Percentiles rank a stretch among this genome's conserved stretches.
These are phyloP conservation scores for Ophiostoma pallidulum DNA, from an alignment of 2,329 filamentous ascomycete species.

Conservation along the genomic window DNA sequence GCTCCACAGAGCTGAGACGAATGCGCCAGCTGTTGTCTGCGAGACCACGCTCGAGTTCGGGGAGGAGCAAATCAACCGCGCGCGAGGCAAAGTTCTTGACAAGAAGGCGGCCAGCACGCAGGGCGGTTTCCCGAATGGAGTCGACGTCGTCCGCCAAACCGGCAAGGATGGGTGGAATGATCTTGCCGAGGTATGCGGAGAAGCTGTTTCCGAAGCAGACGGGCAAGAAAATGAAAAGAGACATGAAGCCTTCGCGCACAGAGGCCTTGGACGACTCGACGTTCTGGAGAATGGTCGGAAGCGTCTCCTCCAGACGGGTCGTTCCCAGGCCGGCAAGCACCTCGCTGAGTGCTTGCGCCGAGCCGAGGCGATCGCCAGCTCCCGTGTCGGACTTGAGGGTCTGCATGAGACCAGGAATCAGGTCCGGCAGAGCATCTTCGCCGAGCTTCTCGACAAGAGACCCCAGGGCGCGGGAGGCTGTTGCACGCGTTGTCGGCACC, in stretches of 20 bases:
- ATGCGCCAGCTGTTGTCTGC: constrained; percentile 98
- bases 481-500: constrained; percentile 90
- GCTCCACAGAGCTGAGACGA: constrained; percentile 92
- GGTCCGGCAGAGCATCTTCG: constrained; percentile 90
- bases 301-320: constrained; percentile 81
- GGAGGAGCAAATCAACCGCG: constrained; percentile 85
- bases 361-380: constrained; percentile 90
- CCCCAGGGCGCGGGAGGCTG: constrained; percentile 88
- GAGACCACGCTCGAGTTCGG: constrained; percentile 88
- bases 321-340: constrained; percentile 93
- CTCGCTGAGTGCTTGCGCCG: constrained; percentile 91
- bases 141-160: constrained; percentile 94
- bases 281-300: constrained; percentile 94
- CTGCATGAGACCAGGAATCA: constrained; percentile 95
- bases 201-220: constrained; percentile 99
- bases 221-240: constrained; percentile 95
- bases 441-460: constrained; percentile 97
- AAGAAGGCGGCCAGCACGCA: constrained; percentile 83
- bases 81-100: constrained; percentile 98
- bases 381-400: constrained; percentile 96
- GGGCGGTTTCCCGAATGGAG: constrained; percentile 91
- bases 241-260: constrained; percentile 98
- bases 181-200: constrained; percentile 85
- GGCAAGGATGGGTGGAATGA: constrained; percentile 89
- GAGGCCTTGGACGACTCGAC: constrained; percentile 83